Evolutionary conservation across 2,329 filamentous ascomycete genomes (phyloP).

Genomic region (Triangularia verruculosa): DNA sequence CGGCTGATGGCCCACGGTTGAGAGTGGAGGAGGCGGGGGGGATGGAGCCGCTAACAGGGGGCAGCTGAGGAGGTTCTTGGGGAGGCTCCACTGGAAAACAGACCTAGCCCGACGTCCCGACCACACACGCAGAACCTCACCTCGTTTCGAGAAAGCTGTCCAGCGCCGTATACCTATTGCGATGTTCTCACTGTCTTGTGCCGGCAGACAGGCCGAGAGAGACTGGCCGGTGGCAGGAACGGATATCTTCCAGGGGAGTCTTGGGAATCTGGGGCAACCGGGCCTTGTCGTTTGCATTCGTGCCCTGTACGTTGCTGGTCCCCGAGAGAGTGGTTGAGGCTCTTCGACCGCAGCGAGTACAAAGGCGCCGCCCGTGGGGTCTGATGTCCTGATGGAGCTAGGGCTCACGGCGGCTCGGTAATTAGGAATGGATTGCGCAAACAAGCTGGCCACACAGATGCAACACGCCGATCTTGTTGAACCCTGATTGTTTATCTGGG

Average conservation of each 20-base stretch:
- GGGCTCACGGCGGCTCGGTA: conserved; percentile 3
- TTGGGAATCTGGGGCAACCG: conserved; percentile 5
- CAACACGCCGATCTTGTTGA: conserved; percentile 7
- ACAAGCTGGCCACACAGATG: conserved; percentile 1
- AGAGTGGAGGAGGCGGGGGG: conserved; percentile 14
- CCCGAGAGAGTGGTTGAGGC: conserved; percentile 14
- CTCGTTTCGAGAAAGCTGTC: not conserved
- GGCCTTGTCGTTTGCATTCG: not conserved
- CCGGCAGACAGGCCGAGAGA: conserved; percentile 11
- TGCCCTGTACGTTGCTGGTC: conserved; percentile 1
- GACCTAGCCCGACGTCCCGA: conserved; percentile 3
- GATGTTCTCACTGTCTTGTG: not conserved
- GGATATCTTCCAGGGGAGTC: not conserved
- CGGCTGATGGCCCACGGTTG: conserved; percentile 10
- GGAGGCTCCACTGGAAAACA: conserved; percentile 12
- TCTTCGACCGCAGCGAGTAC: conserved; percentile 9
- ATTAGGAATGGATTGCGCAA: conserved; percentile 1
- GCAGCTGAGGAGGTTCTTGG: conserved; percentile 10
- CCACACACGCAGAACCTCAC: not conserved
- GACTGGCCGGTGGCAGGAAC: conserved; percentile 1
- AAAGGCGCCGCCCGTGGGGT: conserved; percentile 1
- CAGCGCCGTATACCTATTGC: not conserved
- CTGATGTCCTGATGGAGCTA: not conserved
- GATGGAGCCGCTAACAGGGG: conserved; percentile 7
- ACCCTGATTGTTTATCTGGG: not conserved